Base-by-base conservation (phyloP, 345 rosid species). In the Cardiospermum halicacabum region DNA sequence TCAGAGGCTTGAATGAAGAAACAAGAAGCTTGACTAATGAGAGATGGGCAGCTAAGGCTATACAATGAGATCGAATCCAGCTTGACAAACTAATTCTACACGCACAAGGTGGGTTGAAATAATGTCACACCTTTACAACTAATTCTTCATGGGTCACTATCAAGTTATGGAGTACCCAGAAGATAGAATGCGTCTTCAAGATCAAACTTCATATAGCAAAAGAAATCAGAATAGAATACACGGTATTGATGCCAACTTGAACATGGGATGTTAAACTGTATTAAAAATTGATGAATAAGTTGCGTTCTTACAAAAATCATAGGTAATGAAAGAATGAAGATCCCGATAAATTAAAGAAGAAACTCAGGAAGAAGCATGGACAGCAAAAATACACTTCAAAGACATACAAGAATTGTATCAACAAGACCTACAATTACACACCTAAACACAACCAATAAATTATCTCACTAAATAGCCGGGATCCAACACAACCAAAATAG, bases 251-350 rank as follows among this genome's bases (percentile, higher is more conserved):
- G 64, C 22, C n/a, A 6, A 21, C 27, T 39, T 9, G 40, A 40
- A 12, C 19, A 9, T 4, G 1, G 60, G 60, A 56, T 54, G 72
- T 59, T 70, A 62, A 67, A 65, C 51, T 74, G 75, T 62, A 68
- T 75, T 65, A 39, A 73, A 57, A 68, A 8, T 60, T 67, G 79
- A 67, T 66, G 74, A 75, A 79, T 69, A n/a, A n/a, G n/a, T 61
- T 58, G 47, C 68, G 62, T 69, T 64, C 60, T 63, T 60, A 58
- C 72, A 75, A 74, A 71, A 76, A 68, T 65, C 64, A 47, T 61
- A 65, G 48, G 66, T 37, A 75, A 64, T 55, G 48, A 80, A 83
- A 80, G 84, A 83, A 80, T 83, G 78, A 56, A 58, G 16, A 48
- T 69, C 69, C 75, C 62, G 64, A 62, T 56, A 61, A 73, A 71